These are phyloP conservation scores for Saposhnikovia divaricata DNA, from an alignment of 129 eudicot genomes.

Conservation along the genomic window DNA sequence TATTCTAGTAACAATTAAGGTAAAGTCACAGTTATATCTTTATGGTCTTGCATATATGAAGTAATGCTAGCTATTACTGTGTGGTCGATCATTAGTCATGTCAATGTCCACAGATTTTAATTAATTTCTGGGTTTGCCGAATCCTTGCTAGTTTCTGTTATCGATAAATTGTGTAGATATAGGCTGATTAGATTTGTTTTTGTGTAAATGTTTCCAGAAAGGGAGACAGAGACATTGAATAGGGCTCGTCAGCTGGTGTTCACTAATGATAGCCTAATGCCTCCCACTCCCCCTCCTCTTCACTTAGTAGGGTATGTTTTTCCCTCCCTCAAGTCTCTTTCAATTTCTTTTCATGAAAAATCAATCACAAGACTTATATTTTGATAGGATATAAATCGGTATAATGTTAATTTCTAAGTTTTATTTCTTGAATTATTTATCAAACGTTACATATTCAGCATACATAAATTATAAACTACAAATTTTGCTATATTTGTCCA, in stretches of 20 bases:
- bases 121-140: not conserved
- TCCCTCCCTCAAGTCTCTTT: not conserved
- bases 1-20: not conserved
- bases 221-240: constrained; percentile 96
- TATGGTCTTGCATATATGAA: not conserved
- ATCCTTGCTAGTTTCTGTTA: constrained; percentile 1
- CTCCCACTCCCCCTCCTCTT: constrained; percentile 31
- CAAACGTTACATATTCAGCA: no score
- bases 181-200: not conserved
- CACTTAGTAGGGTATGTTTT: constrained; percentile 42
- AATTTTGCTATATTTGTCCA: no score
- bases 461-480: no score
- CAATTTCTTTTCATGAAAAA: no score
- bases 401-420: no score
- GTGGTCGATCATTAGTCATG: not conserved
- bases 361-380: no score
- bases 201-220: constrained; percentile 41
- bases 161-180: not conserved
- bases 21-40: not conserved
- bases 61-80: not conserved
- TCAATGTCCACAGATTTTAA: not conserved
- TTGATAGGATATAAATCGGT: no score
- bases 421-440: no score
- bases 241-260: constrained; percentile 93
- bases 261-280: constrained; percentile 48